Conservation (phyloP, 495 filamentous ascomycete species). For the Penicillium manginii region DNA sequence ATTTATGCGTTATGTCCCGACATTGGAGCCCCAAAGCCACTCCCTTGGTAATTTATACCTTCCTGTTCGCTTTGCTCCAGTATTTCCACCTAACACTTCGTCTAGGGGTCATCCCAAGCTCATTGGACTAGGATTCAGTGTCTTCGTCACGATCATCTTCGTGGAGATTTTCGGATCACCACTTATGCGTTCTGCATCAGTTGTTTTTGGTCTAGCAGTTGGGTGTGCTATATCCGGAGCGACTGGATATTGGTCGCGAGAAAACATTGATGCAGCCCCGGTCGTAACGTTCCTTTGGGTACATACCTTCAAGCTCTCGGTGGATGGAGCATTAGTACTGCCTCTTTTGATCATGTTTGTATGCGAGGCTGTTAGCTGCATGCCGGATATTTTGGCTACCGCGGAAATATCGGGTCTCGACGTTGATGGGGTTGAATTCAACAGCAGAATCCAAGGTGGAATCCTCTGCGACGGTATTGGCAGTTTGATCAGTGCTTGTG, state of each 20-base stretch:
- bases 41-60: conserved; percentile 55
- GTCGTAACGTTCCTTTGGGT: conserved; percentile 86
- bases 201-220: conserved; percentile 74
- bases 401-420: conserved; percentile 76
- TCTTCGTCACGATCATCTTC: conserved; percentile 78
- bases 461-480: conserved; percentile 80
- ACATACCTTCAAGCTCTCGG: conserved; percentile 73
- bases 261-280: conserved; percentile 64
- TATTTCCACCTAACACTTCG: not conserved
- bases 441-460: conserved; percentile 83
- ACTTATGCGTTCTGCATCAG: conserved; percentile 68
- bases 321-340: conserved; percentile 78
- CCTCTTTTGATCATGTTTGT: conserved; percentile 64
- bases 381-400: conserved; percentile 83
- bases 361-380: conserved; percentile 74
- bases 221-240: conserved; percentile 83
- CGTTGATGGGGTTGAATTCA: conserved; percentile 74
- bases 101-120: conserved; percentile 71
- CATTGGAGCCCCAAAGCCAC: conserved; percentile 67
- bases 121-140: conserved; percentile 82
- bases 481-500: conserved; percentile 73
- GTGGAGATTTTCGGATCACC: conserved; percentile 78
- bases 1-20: conserved; percentile 67
- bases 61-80: no score
- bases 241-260: conserved; percentile 73